Evolutionary conservation across 2,329 filamentous ascomycete species (phyloP).

Genomic region (Fusarium dimerum): DNA sequence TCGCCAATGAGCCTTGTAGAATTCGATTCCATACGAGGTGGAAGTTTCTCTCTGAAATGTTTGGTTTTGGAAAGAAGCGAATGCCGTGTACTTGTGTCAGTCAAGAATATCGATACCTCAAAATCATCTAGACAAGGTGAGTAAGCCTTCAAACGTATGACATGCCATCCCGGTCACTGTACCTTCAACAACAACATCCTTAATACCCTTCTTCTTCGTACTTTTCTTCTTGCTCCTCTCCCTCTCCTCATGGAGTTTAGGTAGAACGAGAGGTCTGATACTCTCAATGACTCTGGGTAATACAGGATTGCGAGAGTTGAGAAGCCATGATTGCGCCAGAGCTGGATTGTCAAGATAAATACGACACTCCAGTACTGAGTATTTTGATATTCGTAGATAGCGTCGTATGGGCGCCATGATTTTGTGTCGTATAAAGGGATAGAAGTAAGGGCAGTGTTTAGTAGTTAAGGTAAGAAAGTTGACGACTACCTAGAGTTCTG

Average conservation of each 20-base stretch:
- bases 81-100: slow-evolving; percentile 81
- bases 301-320: slow-evolving; percentile 73
- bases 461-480: slow-evolving; percentile 6
- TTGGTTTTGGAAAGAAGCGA: slow-evolving; percentile 86
- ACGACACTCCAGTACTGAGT: slow-evolving; percentile 93
- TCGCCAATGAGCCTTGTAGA: slow-evolving; percentile 61
- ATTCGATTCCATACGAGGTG: slow-evolving; percentile 59
- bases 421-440: not conserved
- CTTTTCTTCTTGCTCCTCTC: slow-evolving; percentile 60
- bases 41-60: slow-evolving; percentile 62
- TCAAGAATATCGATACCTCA: slow-evolving; percentile 91
- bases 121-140: slow-evolving; percentile 72
- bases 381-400: slow-evolving; percentile 88
- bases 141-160: not conserved
- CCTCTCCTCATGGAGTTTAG: slow-evolving; percentile 86
- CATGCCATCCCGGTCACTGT: slow-evolving; percentile 7
- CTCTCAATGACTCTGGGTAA: slow-evolving; percentile 82
- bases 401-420: slow-evolving; percentile 83
- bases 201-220: slow-evolving; percentile 78
- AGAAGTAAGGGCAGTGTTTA: slow-evolving; percentile 1
- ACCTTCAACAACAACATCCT: slow-evolving; percentile 86
- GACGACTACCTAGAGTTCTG: not conserved
- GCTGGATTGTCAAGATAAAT: slow-evolving; percentile 94
- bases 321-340: slow-evolving; percentile 79
- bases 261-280: slow-evolving; percentile 82